These are phyloP conservation scores for Incumbomyces lentus DNA, from an alignment of 2,329 filamentous ascomycete species.

Conservation along the genomic window DNA sequence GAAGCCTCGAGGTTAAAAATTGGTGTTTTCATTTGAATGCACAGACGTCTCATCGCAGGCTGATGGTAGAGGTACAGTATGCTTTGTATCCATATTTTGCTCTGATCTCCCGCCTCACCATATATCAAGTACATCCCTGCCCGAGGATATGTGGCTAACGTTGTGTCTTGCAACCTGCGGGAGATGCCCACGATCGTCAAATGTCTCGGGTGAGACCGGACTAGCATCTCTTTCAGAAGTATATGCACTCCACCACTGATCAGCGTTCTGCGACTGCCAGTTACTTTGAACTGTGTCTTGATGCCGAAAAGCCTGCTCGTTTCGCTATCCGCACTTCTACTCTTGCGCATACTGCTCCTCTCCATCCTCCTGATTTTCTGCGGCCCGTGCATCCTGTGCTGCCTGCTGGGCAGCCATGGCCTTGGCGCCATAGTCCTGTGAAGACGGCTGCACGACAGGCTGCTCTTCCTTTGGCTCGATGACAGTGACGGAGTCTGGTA, in stretches of 20 bases:
- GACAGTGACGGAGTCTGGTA: slow-evolving; percentile 97
- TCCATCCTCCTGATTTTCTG: slow-evolving; percentile 40
- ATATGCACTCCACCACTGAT: too few species aligned
- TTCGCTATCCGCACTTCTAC: slow-evolving; percentile 24
- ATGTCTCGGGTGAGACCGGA: too few species aligned
- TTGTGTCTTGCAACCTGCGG: too few species aligned
- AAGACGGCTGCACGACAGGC: slow-evolving; percentile 85
- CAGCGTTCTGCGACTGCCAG: background rate
- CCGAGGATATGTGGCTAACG: too few species aligned
- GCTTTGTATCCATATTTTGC: too few species aligned
- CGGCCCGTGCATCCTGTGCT: slow-evolving; percentile 46
- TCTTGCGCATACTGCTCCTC: slow-evolving; percentile 35
- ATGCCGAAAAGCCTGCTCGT: background rate
- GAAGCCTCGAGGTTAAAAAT: background rate
- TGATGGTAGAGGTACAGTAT: too few species aligned
- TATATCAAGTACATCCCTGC: too few species aligned
- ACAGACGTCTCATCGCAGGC: background rate
- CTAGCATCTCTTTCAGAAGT: too few species aligned
- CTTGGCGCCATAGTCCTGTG: slow-evolving; percentile 99
- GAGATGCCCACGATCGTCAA: too few species aligned
- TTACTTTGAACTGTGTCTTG: background rate
- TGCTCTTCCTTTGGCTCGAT: slow-evolving; percentile 99
- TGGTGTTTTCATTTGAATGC: background rate
- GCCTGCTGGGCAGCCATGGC: slow-evolving; percentile 51
- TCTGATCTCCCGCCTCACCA: too few species aligned